phyloP scores from a whole-genome alignment of 208 protist genomes.

The Wallacemonas sp. region DNA sequence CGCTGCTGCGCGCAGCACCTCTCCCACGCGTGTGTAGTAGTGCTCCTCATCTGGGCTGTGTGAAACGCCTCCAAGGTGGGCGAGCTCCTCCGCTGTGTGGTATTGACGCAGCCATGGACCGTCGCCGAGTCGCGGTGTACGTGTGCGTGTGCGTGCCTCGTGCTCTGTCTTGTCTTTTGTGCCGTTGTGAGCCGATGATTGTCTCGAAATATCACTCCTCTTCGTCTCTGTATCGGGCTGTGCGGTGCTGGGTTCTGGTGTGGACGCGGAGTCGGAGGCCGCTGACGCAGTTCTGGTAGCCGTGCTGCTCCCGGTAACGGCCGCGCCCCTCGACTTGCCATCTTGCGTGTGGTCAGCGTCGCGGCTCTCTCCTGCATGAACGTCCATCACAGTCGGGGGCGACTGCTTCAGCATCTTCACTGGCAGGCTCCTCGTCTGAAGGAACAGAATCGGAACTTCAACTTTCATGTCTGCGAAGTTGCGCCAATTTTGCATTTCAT shows the following conservation, averaged over 20 bases:
- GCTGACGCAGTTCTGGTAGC: too few relatives aligned
- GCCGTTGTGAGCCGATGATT: too few relatives aligned
- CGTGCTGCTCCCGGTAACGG: too few relatives aligned
- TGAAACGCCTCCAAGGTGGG: not conserved
- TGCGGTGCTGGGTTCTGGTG: too few relatives aligned
- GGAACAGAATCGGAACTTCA: slow-evolving; percentile 68
- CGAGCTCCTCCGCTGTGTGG: not conserved
- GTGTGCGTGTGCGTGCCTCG: not conserved
- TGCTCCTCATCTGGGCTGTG: slow-evolving; percentile 10
- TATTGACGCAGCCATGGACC: not conserved
- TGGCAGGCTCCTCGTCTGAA: slow-evolving; percentile 69
- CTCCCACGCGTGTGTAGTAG: slow-evolving; percentile 3
- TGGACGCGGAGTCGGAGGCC: too few relatives aligned
- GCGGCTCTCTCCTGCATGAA: too few relatives aligned
- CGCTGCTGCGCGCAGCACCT: not conserved
- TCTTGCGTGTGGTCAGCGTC: too few relatives aligned
- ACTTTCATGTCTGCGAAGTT: slow-evolving; percentile 67
- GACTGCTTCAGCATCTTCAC: not conserved
- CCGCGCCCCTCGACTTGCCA: too few relatives aligned
- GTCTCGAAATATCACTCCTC: too few relatives aligned
- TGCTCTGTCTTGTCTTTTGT: not conserved
- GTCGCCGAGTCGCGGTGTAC: not conserved
- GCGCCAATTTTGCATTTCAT: slow-evolving; percentile 87
- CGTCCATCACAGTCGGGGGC: not conserved
- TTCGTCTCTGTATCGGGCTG: too few relatives aligned